Evolutionary conservation across 2,329 filamentous ascomycete species (phyloP), one percentile per base, ranked within the genome.

Genomic region (Drechslerella dactyloides): DNA sequence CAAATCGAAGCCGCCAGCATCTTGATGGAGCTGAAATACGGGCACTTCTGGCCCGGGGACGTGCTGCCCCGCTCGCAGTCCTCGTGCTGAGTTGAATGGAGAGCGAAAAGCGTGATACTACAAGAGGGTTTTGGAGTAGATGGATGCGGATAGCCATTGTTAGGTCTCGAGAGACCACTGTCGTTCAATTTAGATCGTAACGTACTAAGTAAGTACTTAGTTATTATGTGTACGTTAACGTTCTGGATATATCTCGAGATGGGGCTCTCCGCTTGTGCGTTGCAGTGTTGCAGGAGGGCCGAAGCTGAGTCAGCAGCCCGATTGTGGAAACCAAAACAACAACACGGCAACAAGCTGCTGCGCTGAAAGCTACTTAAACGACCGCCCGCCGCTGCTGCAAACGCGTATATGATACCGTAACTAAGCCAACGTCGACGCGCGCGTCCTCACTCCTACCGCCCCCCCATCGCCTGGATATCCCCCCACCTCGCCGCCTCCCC

Each of bases 21-120:
- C 8, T 46, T 70, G 23, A 70, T 70, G 59, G 59, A 59, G 23
- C 35, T 70, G 48, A 64, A 42, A 37, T 70, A 70, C 37, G 58
- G 66, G 30, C 24, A 51, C 23, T 11, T 30, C 21, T 60, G 57
- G 57, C 17, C 30, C 3, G 37, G 24, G 30, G 24, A 54, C 17
- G 17, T 46, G 13, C 33, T 23, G 2, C 7, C 27, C 48, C 17
- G 37, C n/a, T 42, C 37, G 11, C 37, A 4, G n/a, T 17, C 15
- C 13, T 42, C 37, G n/a, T 42, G n/a, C 13, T 42, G 37, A 42
- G 4, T 42, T 15, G 27, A 33, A 33, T 42, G n/a, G 13, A 15
- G 3, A 42, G n/a, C 3, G 11, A 13, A 15, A 42, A 37, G 6
- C 33, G 33, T n/a, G n/a, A n/a, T n/a, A n/a, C n/a, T n/a, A n/a